These are phyloP conservation scores for Stevia rebaudiana DNA, from an alignment of 140 eudicot genomes.

Conservation along the genomic window DNA sequence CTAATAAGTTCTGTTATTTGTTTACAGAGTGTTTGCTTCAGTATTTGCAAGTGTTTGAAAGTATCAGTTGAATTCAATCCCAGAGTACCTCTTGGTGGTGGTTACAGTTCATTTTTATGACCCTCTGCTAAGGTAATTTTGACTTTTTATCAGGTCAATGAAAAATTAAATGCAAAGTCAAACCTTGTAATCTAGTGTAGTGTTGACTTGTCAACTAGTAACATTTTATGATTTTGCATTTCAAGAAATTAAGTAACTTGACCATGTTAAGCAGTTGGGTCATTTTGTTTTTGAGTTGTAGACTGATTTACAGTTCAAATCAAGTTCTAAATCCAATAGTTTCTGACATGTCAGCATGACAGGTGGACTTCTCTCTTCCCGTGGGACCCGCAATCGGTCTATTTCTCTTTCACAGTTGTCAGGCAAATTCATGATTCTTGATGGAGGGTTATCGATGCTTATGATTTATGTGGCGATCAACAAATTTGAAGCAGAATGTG, in stretches of 20 bases:
- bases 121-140: conserved; percentile 11
- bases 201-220: not conserved
- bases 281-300: no score
- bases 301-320: not conserved
- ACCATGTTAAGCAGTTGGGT: no score
- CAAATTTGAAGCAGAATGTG: no score
- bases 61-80: conserved; percentile 52
- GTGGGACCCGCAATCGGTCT: not conserved
- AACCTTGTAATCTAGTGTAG: not conserved
- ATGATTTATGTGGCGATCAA: no score
- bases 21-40: conserved; percentile 54
- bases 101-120: conserved; percentile 55
- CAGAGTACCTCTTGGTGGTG: conserved; percentile 80
- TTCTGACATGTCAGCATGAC: not conserved
- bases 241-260: no score
- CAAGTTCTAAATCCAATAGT: not conserved
- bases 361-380: not conserved
- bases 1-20: conserved; percentile 17
- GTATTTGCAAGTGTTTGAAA: conserved; percentile 46
- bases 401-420: no score
- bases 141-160: conserved; percentile 9
- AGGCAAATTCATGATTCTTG: conserved; percentile 7
- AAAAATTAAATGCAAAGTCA: not conserved
- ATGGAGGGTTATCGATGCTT: no score
- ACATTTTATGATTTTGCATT: not conserved